Percentiles rank a stretch among this genome's conserved stretches.
These are phyloP conservation scores for Articulospora tetracladia DNA, from an alignment of 495 filamentous ascomycete genomes.

Conservation along the genomic window DNA sequence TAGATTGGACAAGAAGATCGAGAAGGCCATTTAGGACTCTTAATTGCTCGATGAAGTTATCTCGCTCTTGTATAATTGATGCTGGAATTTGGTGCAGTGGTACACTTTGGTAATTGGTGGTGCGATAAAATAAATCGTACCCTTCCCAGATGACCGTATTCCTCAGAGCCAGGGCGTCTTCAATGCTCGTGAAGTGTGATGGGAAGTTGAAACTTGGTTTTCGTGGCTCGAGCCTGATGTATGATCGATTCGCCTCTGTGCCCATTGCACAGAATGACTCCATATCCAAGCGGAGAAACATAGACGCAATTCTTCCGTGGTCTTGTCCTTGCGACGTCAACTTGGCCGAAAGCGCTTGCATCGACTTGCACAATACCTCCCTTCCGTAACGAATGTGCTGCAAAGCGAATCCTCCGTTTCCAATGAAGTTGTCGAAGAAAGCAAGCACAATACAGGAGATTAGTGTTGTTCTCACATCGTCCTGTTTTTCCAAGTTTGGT, in stretches of 20 bases:
- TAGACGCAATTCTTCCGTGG: not conserved
- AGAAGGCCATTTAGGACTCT: not conserved
- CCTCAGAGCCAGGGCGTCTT: conserved; percentile 5
- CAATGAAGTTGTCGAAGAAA: conserved; percentile 18
- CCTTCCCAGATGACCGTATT: conserved; percentile 11
- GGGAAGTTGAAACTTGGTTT: not conserved
- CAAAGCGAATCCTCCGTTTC: conserved; percentile 13
- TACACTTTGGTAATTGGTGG: not conserved
- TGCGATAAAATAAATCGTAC: conserved; percentile 1
- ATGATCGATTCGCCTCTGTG: conserved; percentile 9
- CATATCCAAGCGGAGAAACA: conserved; percentile 14
- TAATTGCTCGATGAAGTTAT: conserved; percentile 3
- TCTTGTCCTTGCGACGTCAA: not conserved
- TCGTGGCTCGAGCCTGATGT: not conserved
- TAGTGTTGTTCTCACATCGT: not conserved
- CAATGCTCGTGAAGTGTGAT: not conserved
- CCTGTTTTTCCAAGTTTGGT: not conserved
- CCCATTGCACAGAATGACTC: conserved; percentile 12
- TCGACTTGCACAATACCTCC: not conserved
- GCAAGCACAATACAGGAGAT: conserved; percentile 14
- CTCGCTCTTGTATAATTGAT: not conserved
- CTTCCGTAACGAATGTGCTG: conserved; percentile 17
- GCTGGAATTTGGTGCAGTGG: conserved; percentile 1
- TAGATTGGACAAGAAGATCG: not conserved
- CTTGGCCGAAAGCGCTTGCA: not conserved